A percentile compares a stretch with the other conserved stretches of the same genome.
phyloP scores from a whole-genome alignment of 371 early-diverging fungal species.

The Capniomyces stellatus region DNA sequence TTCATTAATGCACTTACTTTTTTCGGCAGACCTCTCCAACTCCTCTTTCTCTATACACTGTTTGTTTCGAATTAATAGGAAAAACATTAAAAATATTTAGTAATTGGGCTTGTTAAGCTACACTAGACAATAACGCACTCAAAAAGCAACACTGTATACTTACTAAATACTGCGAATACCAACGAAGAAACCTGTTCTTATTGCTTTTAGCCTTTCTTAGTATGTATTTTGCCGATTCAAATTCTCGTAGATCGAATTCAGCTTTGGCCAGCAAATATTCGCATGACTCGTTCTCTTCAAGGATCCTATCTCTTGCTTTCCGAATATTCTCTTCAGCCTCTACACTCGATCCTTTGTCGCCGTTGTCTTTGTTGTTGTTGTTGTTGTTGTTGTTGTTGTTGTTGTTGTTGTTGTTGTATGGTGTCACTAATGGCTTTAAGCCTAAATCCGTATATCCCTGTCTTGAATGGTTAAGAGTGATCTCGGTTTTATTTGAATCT shows the following conservation, averaged over 20 bases:
- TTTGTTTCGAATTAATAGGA: not conserved
- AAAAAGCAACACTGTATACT: not conserved
- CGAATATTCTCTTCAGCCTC: constrained; percentile 10
- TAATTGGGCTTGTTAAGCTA: constrained; percentile 9
- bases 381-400: too few relatives aligned
- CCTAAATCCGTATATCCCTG: too few relatives aligned
- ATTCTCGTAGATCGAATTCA: constrained; percentile 52
- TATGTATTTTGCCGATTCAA: constrained; percentile 33
- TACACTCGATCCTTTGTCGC: constrained; percentile 11
- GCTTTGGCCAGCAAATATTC: constrained; percentile 44
- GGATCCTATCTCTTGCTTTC: constrained; percentile 13
- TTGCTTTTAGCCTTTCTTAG: constrained; percentile 29
- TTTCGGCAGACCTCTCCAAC: too few relatives aligned
- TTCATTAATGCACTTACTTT: too few relatives aligned
- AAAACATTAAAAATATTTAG: not conserved
- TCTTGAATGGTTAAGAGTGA: too few relatives aligned
- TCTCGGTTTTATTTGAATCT: not conserved
- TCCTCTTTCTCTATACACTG: not conserved
- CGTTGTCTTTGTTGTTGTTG: constrained; percentile 5
- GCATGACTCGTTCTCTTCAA: constrained; percentile 28
- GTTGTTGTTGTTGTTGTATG: too few relatives aligned
- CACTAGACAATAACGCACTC: constrained; percentile 4
- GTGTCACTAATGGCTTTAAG: too few relatives aligned
- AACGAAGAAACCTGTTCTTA: constrained; percentile 38
- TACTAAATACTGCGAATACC: constrained; percentile 35